Base-by-base conservation (phyloP, 192 early-diverging fungal genomes). In the Dimargaris xerosporica region DNA sequence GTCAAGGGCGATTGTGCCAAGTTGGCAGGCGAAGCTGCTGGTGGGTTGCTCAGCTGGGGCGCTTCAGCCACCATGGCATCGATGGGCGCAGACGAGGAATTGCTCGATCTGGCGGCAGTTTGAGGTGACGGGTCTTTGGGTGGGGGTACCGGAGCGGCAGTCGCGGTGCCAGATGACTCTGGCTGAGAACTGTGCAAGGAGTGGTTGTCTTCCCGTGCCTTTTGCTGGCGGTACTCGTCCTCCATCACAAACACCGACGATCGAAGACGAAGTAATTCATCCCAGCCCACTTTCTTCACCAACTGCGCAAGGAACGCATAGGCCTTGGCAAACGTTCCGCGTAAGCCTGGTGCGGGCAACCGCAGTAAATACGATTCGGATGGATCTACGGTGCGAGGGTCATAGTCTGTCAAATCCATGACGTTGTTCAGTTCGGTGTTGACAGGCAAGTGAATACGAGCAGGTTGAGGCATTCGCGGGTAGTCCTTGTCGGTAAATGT, bases 211-310 rank as follows among this genome's bases (percentile, higher is more conserved):
- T 80, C 82, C 43, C 82, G 73, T 23, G 88, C 86, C 65, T 81
- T 82, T 63, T 80, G 80, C 66, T 78, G 66, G 72, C 84, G 72
- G 67, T 99, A 99, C 69, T 99, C 96, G 63, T 98, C 96, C 53
- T 99, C 96, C 96, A 99, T 99, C 7, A 99, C 94, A 78, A 99
- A 99, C 11, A 92, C 94, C 48, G 73, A 67, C 19, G 91, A 93
- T 64, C 94, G 80, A 51, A 83, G 84, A 54, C 78, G 74, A 51
- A 99, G 79, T 50, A 99, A 73, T 66, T 95, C 91, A 62, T 99
- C 94, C 96, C 96, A 99, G 16, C 96, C 96, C 64, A 91, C 83
- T 39, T 85, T 83, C 45, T 79, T 71, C 23, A 88, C 87, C 19
- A 99, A 81, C 42, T 73, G 73, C 31, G 93, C 83, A 64, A 99